Conservation (phyloP, 148 eudicot species). For the Diospyros lotus region DNA sequence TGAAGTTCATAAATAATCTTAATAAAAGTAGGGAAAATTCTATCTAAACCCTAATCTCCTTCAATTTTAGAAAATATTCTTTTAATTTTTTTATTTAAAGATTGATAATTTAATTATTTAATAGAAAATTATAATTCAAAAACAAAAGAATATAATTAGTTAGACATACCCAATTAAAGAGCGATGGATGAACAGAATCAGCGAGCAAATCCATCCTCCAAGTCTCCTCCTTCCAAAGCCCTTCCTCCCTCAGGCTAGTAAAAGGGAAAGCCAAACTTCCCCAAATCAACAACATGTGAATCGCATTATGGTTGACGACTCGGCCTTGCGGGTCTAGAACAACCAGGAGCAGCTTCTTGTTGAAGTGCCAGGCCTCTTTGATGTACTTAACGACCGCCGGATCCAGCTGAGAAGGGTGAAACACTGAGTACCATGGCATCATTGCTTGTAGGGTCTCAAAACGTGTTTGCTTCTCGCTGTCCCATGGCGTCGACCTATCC, state of each 20-base stretch:
- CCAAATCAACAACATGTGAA: conserved; percentile 89
- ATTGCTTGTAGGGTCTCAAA: conserved; percentile 35
- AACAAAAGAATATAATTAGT: no score
- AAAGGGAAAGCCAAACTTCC: conserved; percentile 71
- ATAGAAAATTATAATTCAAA: no score
- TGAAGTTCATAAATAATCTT: neutral
- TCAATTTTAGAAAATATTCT: no score
- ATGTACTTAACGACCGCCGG: conserved; percentile 33
- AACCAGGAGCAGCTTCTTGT: conserved; percentile 60
- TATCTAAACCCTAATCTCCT: no score
- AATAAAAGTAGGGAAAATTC: neutral
- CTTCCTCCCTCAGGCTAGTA: conserved; percentile 47
- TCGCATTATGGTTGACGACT: conserved; percentile 53
- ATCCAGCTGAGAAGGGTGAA: conserved; percentile 55
- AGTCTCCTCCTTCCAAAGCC: conserved; percentile 50
- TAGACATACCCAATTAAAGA: conserved; percentile 52
- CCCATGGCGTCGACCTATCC: conserved; percentile 39
- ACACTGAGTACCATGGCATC: conserved; percentile 64
- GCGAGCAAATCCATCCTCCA: conserved; percentile 68
- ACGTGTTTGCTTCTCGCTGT: conserved; percentile 28
- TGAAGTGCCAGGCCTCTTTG: conserved; percentile 59
- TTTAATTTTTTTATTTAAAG: no score
- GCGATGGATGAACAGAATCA: conserved; percentile 26
- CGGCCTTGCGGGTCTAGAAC: conserved; percentile 72
- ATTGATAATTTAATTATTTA: no score